Evolutionary conservation across 345 rosid genomes (phyloP).

Genomic region (Balakata baccata): DNA sequence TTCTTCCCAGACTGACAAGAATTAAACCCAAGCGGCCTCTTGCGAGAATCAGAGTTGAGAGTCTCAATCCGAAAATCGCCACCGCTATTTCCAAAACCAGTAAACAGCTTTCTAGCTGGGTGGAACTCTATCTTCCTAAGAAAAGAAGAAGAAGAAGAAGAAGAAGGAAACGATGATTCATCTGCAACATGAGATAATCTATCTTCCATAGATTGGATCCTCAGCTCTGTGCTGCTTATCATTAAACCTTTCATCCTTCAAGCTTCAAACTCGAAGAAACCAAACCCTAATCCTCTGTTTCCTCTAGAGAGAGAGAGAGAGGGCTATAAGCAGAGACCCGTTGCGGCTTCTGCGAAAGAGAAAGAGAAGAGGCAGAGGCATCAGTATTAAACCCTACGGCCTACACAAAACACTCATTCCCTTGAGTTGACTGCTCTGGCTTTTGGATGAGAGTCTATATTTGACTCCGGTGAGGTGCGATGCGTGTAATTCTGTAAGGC

Average conservation of each 20-base stretch:
- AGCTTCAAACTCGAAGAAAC: neutral
- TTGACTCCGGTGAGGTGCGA: slow-evolving; percentile 7
- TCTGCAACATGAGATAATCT: neutral
- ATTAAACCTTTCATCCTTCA: neutral
- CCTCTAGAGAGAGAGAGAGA: neutral
- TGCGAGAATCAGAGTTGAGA: slow-evolving; percentile 45
- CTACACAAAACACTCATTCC: slow-evolving; percentile 1
- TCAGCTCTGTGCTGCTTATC: neutral
- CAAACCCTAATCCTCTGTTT: neutral
- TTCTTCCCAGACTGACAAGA: slow-evolving; percentile 29
- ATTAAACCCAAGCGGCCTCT: slow-evolving; percentile 16
- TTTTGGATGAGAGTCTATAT: neutral
- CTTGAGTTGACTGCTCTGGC: neutral
- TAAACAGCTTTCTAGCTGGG: slow-evolving; percentile 55
- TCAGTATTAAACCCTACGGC: slow-evolving; percentile 68
- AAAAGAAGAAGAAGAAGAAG: slow-evolving; percentile 21
- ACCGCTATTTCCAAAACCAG: slow-evolving; percentile 30
- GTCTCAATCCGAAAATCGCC: slow-evolving; percentile 75
- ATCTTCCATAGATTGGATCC: neutral
- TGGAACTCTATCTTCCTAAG: slow-evolving; percentile 57
- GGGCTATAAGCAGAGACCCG: slow-evolving; percentile 25
- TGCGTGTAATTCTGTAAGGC: neutral
- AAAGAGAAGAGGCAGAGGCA: neutral
- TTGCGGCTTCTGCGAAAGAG: slow-evolving; percentile 48
- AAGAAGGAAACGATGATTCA: slow-evolving; percentile 13